Percentiles rank a stretch among this genome's conserved stretches.
Conservation (phyloP, 805 yeast species). For the Suhomyces prunicola region DNA sequence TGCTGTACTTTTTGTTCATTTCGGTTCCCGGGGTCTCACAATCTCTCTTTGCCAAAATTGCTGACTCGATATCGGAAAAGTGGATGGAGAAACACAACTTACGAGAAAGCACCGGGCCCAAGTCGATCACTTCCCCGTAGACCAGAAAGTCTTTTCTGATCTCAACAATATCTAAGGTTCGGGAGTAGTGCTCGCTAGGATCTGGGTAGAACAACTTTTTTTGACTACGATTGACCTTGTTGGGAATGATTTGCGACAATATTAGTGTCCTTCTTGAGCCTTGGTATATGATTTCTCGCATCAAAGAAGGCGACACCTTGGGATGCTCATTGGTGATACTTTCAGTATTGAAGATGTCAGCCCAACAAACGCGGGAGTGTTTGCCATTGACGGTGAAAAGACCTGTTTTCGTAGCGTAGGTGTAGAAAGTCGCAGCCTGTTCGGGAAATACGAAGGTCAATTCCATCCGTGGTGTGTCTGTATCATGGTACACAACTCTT, state of each 20-base stretch:
- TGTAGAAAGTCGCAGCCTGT: constrained; percentile 54
- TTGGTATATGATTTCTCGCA: constrained; percentile 31
- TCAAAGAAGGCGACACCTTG: constrained; percentile 20
- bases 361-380: constrained; percentile 49
- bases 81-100: constrained; percentile 60
- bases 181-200: constrained; percentile 39
- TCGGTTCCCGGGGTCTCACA: constrained; percentile 24
- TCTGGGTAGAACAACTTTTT: constrained; percentile 38
- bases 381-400: constrained; percentile 59
- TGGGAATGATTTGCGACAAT: constrained; percentile 24
- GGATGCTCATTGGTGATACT: constrained; percentile 17
- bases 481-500: constrained; percentile 32
- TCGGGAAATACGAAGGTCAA: constrained; percentile 51
- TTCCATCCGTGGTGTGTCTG: constrained; percentile 28
- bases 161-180: constrained; percentile 42
- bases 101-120: constrained; percentile 64
- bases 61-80: constrained; percentile 55
- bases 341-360: constrained; percentile 21
- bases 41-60: constrained; percentile 53
- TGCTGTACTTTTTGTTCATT: constrained; percentile 45
- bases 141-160: constrained; percentile 48
- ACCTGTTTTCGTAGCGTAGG: constrained; percentile 47
- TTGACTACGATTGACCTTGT: constrained; percentile 20
- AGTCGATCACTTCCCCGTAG: constrained; percentile 60
- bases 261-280: constrained; percentile 59